A percentile compares a stretch with the other conserved stretches of the same genome.
Evolutionary conservation across 2,329 filamentous ascomycete species (phyloP).

Genomic region (Xylaria sp.): DNA sequence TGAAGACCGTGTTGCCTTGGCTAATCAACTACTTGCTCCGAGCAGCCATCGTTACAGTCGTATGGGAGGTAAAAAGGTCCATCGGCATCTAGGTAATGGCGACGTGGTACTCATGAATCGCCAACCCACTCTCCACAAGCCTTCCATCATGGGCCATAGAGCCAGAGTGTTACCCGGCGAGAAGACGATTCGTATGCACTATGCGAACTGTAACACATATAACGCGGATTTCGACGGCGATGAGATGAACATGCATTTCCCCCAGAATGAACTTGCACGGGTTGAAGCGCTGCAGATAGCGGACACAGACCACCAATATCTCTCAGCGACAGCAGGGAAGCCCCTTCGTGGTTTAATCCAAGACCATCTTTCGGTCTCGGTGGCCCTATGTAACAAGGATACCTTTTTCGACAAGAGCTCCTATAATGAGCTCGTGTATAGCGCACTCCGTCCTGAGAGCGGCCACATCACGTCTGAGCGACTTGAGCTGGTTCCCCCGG

Average conservation of each 20-base stretch:
- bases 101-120: constrained; percentile 99
- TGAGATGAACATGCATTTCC: constrained; percentile 99
- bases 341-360: constrained; percentile 96
- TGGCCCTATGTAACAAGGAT: constrained; percentile 89
- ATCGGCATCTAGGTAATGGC: constrained; percentile 93
- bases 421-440: constrained; percentile 95
- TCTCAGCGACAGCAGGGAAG: constrained; percentile 92
- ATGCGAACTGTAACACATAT: constrained; percentile 99
- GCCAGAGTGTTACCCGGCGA: constrained; percentile 92
- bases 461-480: constrained; percentile 86
- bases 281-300: constrained; percentile 93
- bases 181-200: constrained; percentile 99
- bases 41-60: constrained; percentile 79
- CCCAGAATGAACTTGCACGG: constrained; percentile 93
- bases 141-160: constrained; percentile 98
- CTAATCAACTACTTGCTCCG: constrained; percentile 91
- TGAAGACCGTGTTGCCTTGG: constrained; percentile 87
- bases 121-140: constrained; percentile 96
- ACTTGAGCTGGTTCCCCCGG: constrained; percentile 82
- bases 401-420: constrained; percentile 88
- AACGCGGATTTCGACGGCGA: constrained; percentile 99
- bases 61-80: constrained; percentile 92
- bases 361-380: constrained; percentile 95
- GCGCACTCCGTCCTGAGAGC: constrained; percentile 86
- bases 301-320: constrained; percentile 96